These are phyloP conservation scores for Potentilla sterilis DNA, from an alignment of 306 rosid genomes.

Conservation along the genomic window DNA sequence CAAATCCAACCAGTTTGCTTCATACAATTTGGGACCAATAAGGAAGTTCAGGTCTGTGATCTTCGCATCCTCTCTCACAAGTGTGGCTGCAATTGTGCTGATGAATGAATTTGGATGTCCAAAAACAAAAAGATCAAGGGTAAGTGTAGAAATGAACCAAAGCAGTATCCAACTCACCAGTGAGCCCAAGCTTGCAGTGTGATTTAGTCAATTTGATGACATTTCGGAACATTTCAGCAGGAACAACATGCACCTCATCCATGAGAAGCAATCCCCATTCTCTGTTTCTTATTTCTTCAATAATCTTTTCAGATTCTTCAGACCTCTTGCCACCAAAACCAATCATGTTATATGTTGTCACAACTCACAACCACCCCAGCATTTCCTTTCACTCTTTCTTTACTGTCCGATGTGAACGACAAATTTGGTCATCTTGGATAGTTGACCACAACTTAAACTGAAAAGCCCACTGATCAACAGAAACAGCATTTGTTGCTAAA, in stretches of 20 bases:
- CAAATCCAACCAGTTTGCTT: constrained; percentile 94
- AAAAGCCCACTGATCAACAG: constrained; percentile 98
- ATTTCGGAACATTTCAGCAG: constrained; percentile 94
- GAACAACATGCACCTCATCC: constrained; percentile 97
- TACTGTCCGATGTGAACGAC: constrained; percentile 96
- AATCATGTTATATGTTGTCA: constrained; percentile 91
- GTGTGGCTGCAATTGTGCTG: constrained; percentile 66
- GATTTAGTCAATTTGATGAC: constrained; percentile 86
- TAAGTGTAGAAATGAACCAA: constrained; percentile 13
- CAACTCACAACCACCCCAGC: constrained; percentile 94
- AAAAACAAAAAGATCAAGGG: constrained; percentile 19
- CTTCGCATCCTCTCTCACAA: constrained; percentile 93
- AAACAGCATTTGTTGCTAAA: constrained; percentile 96
- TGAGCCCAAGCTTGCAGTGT: constrained; percentile 98
- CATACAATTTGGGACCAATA: constrained; percentile 92
- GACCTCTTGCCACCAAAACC: constrained; percentile 93
- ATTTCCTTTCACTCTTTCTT: constrained; percentile 90
- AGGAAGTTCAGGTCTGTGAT: constrained; percentile 88
- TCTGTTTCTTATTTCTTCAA: constrained; percentile 93
- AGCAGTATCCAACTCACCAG: constrained; percentile 45
- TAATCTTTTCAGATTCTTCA: constrained; percentile 90
- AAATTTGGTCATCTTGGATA: constrained; percentile 84
- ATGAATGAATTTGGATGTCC: constrained; percentile 11
- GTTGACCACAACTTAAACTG: constrained; percentile 96
- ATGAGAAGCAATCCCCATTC: constrained; percentile 94